Evolutionary conservation across 169 alveolate genomes (phyloP).

Genomic region (Plasmodium gonderi): DNA sequence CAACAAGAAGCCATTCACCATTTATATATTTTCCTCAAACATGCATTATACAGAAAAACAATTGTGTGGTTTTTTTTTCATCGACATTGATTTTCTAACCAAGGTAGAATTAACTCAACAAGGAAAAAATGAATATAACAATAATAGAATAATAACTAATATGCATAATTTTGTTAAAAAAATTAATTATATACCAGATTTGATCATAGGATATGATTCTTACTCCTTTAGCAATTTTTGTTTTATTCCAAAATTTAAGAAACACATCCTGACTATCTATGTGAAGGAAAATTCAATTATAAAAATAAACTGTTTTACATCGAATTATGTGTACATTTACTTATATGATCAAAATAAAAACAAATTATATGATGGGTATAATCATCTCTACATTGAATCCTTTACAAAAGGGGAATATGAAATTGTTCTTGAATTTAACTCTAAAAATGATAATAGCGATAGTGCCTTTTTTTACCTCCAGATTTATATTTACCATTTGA

Average conservation of each 20-base stretch:
- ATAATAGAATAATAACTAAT: background rate
- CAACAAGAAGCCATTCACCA: background rate
- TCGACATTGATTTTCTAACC: constrained; percentile 35
- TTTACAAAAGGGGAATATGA: constrained; percentile 58
- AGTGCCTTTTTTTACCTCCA: constrained; percentile 46
- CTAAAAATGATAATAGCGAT: background rate
- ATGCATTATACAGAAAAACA: background rate
- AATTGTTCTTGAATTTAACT: constrained; percentile 15
- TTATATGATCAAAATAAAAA: background rate
- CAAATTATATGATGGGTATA: constrained; percentile 38
- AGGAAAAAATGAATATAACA: background rate
- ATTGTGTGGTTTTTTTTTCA: constrained; percentile 52
- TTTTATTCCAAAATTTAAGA: constrained; percentile 22
- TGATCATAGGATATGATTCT: constrained; percentile 43
- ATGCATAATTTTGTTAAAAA: background rate
- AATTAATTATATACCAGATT: constrained; percentile 16
- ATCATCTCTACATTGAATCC: constrained; percentile 42
- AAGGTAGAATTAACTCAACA: background rate
- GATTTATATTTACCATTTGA: constrained; percentile 33
- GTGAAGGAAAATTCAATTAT: constrained; percentile 14
- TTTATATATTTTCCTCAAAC: constrained; percentile 16
- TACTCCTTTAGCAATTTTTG: constrained; percentile 22
- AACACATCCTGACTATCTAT: constrained; percentile 22
- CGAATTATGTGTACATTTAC: constrained; percentile 35
- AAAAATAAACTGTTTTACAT: constrained; percentile 57